A percentile compares a stretch with the other conserved stretches of the same genome.
Evolutionary conservation across 2,329 filamentous ascomycete species (phyloP).

Genomic region (Biscogniauxia sp.): DNA sequence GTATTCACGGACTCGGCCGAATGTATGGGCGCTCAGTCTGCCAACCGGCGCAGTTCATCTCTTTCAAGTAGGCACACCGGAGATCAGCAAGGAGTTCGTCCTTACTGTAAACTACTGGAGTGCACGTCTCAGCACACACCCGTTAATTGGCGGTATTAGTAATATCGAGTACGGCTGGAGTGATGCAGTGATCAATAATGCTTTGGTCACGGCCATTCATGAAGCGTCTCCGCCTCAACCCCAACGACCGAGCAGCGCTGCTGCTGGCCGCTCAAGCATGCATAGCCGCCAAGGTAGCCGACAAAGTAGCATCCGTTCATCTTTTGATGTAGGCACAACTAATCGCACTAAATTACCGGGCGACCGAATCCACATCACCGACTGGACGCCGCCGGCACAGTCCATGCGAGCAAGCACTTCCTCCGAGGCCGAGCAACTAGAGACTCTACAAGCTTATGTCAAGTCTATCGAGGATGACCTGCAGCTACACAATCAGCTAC

Average conservation of each 20-base stretch:
- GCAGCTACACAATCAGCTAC: constrained; percentile 81
- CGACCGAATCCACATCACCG: constrained; percentile 78
- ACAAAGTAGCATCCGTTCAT: constrained; percentile 51
- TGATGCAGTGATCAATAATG: constrained; percentile 70
- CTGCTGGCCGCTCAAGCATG: constrained; percentile 44
- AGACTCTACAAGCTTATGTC: constrained; percentile 74
- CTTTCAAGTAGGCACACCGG: constrained; percentile 95
- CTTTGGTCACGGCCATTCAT: constrained; percentile 52
- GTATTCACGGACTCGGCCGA: constrained; percentile 83
- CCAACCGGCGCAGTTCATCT: constrained; percentile 92
- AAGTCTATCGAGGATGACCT: constrained; percentile 82
- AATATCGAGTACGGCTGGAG: constrained; percentile 99
- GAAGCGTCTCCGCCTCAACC: constrained; percentile 38
- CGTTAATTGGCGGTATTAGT: constrained; percentile 86
- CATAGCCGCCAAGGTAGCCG: constrained; percentile 41
- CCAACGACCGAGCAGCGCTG: constrained; percentile 52
- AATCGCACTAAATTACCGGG: constrained; percentile 71
- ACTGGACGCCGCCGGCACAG: constrained; percentile 87
- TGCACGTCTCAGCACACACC: constrained; percentile 88
- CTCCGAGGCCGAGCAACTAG: constrained; percentile 77
- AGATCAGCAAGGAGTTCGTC: constrained; percentile 94
- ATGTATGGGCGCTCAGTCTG: constrained; percentile 92
- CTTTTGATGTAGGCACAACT: constrained; percentile 62
- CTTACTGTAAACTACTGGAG: constrained; percentile 97
- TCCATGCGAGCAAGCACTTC: constrained; percentile 83